Base-by-base conservation (phyloP, 179 eudicot species). In the Spergularia azorica region DNA sequence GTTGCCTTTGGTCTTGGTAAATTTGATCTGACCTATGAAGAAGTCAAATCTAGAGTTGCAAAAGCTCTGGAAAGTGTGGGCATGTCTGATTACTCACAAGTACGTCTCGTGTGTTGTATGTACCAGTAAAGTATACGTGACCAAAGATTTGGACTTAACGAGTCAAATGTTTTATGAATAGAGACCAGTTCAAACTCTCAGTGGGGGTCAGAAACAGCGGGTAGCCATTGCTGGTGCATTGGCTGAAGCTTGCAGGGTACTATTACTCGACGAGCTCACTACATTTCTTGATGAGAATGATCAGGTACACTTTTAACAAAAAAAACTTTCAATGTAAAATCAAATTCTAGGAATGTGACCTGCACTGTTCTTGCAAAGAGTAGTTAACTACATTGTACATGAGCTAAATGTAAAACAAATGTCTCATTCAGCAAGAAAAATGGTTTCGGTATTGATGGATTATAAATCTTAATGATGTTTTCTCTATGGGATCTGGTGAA, bases 201-300 rank as follows among this genome's bases (percentile, higher is more conserved):
- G 98, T 77, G 98, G 99, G 69, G 99, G 99, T 76, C 99, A 95
- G 90, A 95, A 91, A 76, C 99, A 95, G 83, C 86, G 99, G 81
- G 97, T 95, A 72, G 99, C 97, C 58, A 93, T 95, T 69, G 99
- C 99, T 38, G 99, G 99, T 69, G 97, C 99, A 70, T 81, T 95
- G 77, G 97, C 96, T n/a, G 99, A 95, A 88, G 87, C 96, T 70
- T 93, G 99, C 85, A 84, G 88, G 84, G 97, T 95, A 13, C 75
- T 95, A 76, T 83, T 95, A 83, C 83, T 95, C 65, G 99, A 95
- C 61, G 99, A 95, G 83, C 99, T 95, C 81, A 95, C 99, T 70
- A 93, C 99, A 41, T 95, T 93, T 89, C 86, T 95, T 79, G 99
- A 95, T 78, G 94, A 93, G 83, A 89, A 32, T 67, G 97, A 95